Percentiles rank a stretch among this genome's conserved stretches.
Evolutionary conservation across 208 protist species (phyloP).

Genomic region (Crithidia sp.): DNA sequence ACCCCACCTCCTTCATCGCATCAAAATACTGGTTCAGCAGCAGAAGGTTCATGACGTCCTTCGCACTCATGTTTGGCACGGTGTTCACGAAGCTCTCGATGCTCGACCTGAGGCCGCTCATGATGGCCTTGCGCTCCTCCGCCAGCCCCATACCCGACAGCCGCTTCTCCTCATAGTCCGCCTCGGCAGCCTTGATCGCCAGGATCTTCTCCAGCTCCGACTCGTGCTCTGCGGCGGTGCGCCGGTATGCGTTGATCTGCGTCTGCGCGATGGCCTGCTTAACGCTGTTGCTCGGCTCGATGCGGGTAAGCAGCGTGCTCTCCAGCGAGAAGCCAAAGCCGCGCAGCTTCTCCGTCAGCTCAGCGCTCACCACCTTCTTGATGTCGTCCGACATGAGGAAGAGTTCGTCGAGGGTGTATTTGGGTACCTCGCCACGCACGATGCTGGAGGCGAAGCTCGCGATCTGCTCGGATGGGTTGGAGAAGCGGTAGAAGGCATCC

Average conservation of each 20-base stretch:
- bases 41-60: constrained; percentile 77
- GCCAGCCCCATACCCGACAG: constrained; percentile 73
- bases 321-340: constrained; percentile 73
- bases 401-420: constrained; percentile 80
- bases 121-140: constrained; percentile 72
- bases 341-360: constrained; percentile 65
- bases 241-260: constrained; percentile 68
- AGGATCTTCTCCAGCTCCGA: constrained; percentile 73
- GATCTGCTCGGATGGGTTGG: constrained; percentile 71
- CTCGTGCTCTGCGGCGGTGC: constrained; percentile 69
- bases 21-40: constrained; percentile 89
- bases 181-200: constrained; percentile 70
- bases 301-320: constrained; percentile 72
- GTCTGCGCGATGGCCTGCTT: constrained; percentile 84
- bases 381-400: constrained; percentile 78
- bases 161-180: constrained; percentile 75
- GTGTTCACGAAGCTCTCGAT: constrained; percentile 63
- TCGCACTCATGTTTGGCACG: constrained; percentile 49
- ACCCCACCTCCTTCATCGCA: constrained; percentile 78
- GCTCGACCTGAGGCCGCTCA: constrained; percentile 66
- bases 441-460: constrained; percentile 73
- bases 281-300: constrained; percentile 66
- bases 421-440: constrained; percentile 74
- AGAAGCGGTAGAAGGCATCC: constrained; percentile 73
- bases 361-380: constrained; percentile 53